These are phyloP conservation scores for Podospora fimiseda DNA, from an alignment of 495 filamentous ascomycete species.

Conservation along the genomic window DNA sequence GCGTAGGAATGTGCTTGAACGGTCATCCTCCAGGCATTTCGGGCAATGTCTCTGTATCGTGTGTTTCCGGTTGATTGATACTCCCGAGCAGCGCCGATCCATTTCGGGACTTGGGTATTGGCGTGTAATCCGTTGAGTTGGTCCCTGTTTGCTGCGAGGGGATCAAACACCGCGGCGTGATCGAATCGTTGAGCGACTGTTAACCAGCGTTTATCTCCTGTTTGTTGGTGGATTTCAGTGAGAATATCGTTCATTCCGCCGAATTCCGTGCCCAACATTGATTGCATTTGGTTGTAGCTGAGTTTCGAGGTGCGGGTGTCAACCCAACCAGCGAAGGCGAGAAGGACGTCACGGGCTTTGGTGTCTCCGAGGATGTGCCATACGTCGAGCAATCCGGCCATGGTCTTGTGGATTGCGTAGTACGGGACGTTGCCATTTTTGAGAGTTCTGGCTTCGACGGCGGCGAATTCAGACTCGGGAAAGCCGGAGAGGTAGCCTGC, in stretches of 20 bases:
- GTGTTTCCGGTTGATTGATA: constrained; percentile 28
- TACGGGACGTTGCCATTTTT: constrained; percentile 18
- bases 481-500: constrained; percentile 33
- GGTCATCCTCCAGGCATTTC: constrained; percentile 33
- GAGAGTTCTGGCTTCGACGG: constrained; percentile 19
- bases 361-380: constrained; percentile 28
- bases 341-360: constrained; percentile 23
- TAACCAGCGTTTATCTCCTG: constrained; percentile 28
- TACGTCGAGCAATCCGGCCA: constrained; percentile 26
- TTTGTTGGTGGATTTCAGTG: constrained; percentile 27
- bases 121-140: constrained; percentile 33
- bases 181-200: constrained; percentile 32
- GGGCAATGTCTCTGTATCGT: constrained; percentile 28
- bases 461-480: constrained; percentile 31
- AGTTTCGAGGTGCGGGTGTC: constrained; percentile 28
- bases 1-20: constrained; percentile 30
- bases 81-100: constrained; percentile 30
- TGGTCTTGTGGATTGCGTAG: constrained; percentile 21
- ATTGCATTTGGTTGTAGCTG: constrained; percentile 30
- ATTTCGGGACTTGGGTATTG: constrained; percentile 37
- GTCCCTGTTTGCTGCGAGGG: constrained; percentile 28
- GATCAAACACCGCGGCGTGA: constrained; percentile 30
- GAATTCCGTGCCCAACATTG: constrained; percentile 31
- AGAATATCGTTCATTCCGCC: constrained; percentile 38
- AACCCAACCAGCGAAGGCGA: constrained; percentile 32